Conservation (phyloP, 306 rosid genomes). For the Vigna angularis region DNA sequence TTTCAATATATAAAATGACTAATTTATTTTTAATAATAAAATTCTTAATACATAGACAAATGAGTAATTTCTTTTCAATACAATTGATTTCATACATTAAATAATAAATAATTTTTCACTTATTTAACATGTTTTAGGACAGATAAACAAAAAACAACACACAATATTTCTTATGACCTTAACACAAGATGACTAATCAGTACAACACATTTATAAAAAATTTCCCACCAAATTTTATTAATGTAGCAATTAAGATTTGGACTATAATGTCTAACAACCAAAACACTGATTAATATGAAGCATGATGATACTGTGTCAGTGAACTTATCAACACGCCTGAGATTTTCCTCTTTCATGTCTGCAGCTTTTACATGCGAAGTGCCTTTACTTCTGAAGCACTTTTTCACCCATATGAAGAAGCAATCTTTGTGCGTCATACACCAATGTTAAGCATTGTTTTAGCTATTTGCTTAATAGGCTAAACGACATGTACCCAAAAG, state of each 20-base stretch:
- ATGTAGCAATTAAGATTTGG: slow-evolving; percentile 6
- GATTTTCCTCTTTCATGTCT: slow-evolving; percentile 1
- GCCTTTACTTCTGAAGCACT: slow-evolving; percentile 18
- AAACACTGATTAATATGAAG: slow-evolving; percentile 1
- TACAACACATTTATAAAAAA: neutral
- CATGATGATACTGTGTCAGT: slow-evolving; percentile 30
- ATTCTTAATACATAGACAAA: no score
- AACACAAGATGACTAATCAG: no score
- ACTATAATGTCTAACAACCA: slow-evolving; percentile 32
- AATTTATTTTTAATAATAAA: no score
- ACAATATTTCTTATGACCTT: no score
- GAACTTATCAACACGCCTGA: slow-evolving; percentile 18
- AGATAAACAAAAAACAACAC: neutral
- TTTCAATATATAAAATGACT: no score
- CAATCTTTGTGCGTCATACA: slow-evolving; percentile 9
- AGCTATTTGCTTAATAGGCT: slow-evolving; percentile 2
- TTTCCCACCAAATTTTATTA: slow-evolving; percentile 1
- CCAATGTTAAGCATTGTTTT: neutral
- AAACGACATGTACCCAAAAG: neutral
- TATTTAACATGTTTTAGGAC: no score
- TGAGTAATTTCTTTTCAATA: no score
- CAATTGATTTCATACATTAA: no score
- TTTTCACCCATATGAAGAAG: slow-evolving; percentile 13
- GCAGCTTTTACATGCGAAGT: neutral
- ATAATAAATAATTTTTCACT: no score